These are phyloP conservation scores for Phytopythium ostracodes DNA, from an alignment of 352 stramenopile species.

Conservation along the genomic window DNA sequence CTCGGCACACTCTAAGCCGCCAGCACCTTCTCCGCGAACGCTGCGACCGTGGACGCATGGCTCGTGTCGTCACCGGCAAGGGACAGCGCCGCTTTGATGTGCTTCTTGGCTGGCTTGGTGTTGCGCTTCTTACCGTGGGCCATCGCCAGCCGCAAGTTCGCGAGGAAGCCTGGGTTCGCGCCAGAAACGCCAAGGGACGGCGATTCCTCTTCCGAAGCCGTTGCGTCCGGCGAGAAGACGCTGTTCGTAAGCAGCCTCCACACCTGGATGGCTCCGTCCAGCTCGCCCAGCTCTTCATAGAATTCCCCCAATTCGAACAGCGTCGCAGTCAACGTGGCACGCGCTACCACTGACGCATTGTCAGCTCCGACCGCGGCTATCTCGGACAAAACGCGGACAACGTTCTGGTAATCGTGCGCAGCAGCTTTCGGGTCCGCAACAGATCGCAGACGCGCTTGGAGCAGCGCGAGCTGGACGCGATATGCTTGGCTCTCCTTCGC, in stretches of 20 bases:
- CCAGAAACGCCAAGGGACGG: neutral
- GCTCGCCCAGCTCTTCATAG: slow-evolving; percentile 40
- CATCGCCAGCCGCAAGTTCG: slow-evolving; percentile 60
- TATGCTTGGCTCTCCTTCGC: slow-evolving; percentile 7
- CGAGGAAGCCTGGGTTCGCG: slow-evolving; percentile 26
- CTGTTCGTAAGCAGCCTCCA: slow-evolving; percentile 48
- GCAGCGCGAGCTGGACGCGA: slow-evolving; percentile 18
- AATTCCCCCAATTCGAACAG: slow-evolving; percentile 53
- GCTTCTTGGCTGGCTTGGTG: slow-evolving; percentile 58
- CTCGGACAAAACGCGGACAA: slow-evolving; percentile 8
- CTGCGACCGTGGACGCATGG: slow-evolving; percentile 33
- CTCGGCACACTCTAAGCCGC: slow-evolving; percentile 26
- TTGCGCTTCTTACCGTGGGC: slow-evolving; percentile 63
- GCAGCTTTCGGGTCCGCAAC: slow-evolving; percentile 18
- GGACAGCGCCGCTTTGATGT: slow-evolving; percentile 44
- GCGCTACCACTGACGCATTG: neutral
- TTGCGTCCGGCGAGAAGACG: neutral
- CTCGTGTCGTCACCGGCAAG: slow-evolving; percentile 21
- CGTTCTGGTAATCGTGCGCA: slow-evolving; percentile 29
- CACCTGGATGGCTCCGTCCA: slow-evolving; percentile 54
- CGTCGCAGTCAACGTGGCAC: slow-evolving; percentile 22
- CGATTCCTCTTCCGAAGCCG: neutral
- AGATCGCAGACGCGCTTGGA: slow-evolving; percentile 44
- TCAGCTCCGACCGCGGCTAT: neutral
- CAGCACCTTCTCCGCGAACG: slow-evolving; percentile 61